A percentile compares a stretch with the other conserved stretches of the same genome.
These are phyloP conservation scores for Ettlia oleoabundans DNA, from an alignment of 139 green algal genomes.

Conservation along the genomic window DNA sequence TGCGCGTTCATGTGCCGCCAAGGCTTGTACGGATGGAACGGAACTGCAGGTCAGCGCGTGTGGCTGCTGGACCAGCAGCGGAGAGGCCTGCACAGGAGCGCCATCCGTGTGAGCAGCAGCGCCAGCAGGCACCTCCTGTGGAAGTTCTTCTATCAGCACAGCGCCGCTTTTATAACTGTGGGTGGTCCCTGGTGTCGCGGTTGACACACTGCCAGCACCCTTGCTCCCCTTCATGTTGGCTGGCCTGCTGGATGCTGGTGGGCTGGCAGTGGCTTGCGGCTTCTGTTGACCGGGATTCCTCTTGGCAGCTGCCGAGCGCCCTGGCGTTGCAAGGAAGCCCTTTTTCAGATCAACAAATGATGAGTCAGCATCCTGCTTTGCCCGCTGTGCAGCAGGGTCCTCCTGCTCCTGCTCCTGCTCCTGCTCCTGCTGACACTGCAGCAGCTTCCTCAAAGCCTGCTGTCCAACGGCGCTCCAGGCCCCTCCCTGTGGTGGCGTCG, in stretches of 20 bases:
- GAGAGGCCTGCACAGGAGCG: too few species aligned
- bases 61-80: neutral
- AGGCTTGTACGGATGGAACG: neutral
- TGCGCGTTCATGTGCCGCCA: neutral
- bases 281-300: too few species aligned
- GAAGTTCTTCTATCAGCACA: neutral
- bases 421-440: too few species aligned
- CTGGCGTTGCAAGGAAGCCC: neutral
- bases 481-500: neutral
- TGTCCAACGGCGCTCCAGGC: conserved; percentile 12
- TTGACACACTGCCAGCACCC: neutral
- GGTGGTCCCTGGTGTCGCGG: neutral
- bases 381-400: neutral
- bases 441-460: neutral
- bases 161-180: neutral
- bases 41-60: neutral
- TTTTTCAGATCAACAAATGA: neutral
- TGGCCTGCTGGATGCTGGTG: neutral
- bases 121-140: neutral
- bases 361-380: neutral
- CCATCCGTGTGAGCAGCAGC: neutral
- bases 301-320: too few species aligned
- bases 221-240: neutral
- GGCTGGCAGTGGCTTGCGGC: neutral
- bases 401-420: too few species aligned